A percentile compares a stretch with the other conserved stretches of the same genome.
Evolutionary conservation across 2,329 filamentous ascomycete species (phyloP).

Genomic region (Fusarium irregulare): DNA sequence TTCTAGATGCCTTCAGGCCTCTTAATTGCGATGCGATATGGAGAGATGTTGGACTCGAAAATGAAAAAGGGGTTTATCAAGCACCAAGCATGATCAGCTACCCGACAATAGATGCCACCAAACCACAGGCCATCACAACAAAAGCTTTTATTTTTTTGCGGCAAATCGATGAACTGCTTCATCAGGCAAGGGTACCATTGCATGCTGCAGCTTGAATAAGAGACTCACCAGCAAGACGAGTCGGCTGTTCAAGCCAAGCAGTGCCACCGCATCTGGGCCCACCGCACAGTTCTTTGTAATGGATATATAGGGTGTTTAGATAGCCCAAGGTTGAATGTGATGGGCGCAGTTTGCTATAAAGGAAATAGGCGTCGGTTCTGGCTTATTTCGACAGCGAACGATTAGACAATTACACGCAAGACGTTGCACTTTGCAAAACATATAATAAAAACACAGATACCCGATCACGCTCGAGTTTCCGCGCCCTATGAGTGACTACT

Average conservation of each 20-base stretch:
- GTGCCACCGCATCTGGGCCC: background rate
- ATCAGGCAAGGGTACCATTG: background rate
- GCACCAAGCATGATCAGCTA: background rate
- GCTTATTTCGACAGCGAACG: slow-evolving; percentile 23
- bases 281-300: slow-evolving; percentile 5
- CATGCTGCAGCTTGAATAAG: slow-evolving; percentile 5
- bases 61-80: slow-evolving; percentile 23
- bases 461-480: slow-evolving; percentile 14
- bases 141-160: slow-evolving; percentile 2
- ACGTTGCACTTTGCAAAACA: slow-evolving; percentile 33
- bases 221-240: background rate
- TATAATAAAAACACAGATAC: slow-evolving; percentile 42
- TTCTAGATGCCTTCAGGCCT: slow-evolving; percentile 48
- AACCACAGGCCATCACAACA: background rate
- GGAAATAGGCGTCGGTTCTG: slow-evolving; percentile 17
- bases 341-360: slow-evolving; percentile 21
- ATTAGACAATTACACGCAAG: slow-evolving; percentile 39
- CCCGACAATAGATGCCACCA: slow-evolving; percentile 1
- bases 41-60: slow-evolving; percentile 27
- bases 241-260: slow-evolving; percentile 1
- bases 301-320: slow-evolving; percentile 10
- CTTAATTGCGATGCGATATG: slow-evolving; percentile 19
- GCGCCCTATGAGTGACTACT: slow-evolving; percentile 22
- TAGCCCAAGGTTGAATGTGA: slow-evolving; percentile 11
- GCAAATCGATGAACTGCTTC: slow-evolving; percentile 1